Evolutionary conservation across 2,329 filamentous ascomycete species (phyloP).

Genomic region (Verticillium nonalfalfae): DNA sequence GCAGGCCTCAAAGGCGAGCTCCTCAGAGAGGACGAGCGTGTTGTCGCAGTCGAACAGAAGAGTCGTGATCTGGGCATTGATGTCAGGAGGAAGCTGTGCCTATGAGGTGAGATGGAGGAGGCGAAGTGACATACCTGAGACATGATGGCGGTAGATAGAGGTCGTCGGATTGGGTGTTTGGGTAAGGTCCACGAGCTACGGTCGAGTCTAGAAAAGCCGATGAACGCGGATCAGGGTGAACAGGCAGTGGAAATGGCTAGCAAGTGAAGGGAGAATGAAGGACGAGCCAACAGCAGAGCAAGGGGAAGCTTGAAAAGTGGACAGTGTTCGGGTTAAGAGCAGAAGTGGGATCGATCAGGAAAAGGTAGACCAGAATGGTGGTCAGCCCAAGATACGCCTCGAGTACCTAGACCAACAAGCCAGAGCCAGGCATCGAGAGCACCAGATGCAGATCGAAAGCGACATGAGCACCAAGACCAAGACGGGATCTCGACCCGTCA

Average conservation of each 20-base stretch:
- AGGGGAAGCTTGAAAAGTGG: not conserved
- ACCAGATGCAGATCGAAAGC: not conserved
- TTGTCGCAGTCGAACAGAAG: constrained; percentile 80
- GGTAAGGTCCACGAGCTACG: not conserved
- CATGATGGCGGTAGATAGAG: constrained; percentile 20
- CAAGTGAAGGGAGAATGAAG: not conserved
- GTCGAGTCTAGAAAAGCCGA: not conserved
- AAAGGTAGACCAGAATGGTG: not conserved
- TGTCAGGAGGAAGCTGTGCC: not conserved
- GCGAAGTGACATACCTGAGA: constrained; percentile 19
- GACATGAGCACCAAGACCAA: not conserved
- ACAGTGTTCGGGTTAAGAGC: not conserved
- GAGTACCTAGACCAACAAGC: not conserved
- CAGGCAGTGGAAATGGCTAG: not conserved
- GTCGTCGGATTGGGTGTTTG: not conserved
- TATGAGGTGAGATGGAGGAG: not conserved
- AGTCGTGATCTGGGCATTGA: constrained; percentile 51
- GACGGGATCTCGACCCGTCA: not conserved
- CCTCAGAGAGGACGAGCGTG: constrained; percentile 88
- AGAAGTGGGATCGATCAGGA: not conserved
- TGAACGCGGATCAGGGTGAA: not conserved
- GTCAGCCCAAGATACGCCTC: not conserved
- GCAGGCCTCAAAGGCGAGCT: constrained; percentile 85
- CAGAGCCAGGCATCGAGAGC: not conserved
- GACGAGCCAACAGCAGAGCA: not conserved